These are phyloP conservation scores for Candida ulmi DNA, from an alignment of 805 yeast genomes.

Conservation along the genomic window DNA sequence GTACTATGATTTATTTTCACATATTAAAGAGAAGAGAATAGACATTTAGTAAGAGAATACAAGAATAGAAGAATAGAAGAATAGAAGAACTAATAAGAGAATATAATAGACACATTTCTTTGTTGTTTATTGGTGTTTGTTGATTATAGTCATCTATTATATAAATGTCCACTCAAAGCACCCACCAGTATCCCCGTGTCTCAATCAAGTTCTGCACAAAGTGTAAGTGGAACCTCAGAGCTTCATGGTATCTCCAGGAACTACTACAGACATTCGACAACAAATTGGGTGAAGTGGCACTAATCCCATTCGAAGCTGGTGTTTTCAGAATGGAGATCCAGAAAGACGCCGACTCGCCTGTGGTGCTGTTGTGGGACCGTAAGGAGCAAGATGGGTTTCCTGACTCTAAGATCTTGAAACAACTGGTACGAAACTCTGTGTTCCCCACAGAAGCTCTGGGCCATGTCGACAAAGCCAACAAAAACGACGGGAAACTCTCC, in stretches of 20 bases:
- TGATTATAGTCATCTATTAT: too few relatives aligned
- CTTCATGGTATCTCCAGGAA: conserved; percentile 86
- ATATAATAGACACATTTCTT: too few relatives aligned
- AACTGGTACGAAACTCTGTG: conserved; percentile 53
- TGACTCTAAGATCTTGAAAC: conserved; percentile 74
- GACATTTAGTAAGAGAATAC: too few relatives aligned
- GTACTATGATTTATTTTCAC: too few relatives aligned
- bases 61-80: too few relatives aligned
- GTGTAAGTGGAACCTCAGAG: conserved; percentile 86
- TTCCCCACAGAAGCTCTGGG: conserved; percentile 53
- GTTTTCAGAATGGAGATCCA: conserved; percentile 56
- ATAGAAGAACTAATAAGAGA: too few relatives aligned
- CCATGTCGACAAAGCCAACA: conserved; percentile 47
- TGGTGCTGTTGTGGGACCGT: conserved; percentile 55
- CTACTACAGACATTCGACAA: conserved; percentile 73
- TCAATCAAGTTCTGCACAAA: conserved; percentile 70
- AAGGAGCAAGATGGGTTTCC: conserved; percentile 70
- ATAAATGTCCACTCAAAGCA: too few relatives aligned
- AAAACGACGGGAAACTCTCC: conserved; percentile 15
- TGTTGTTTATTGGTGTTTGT: background rate
- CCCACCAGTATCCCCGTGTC: conserved; percentile 46
- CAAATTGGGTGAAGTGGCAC: conserved; percentile 47
- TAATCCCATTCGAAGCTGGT: conserved; percentile 45
- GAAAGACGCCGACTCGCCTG: conserved; percentile 25
- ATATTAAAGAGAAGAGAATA: too few relatives aligned